Evolutionary conservation across 2,329 filamentous ascomycete genomes (phyloP), one percentile per base, ranked within the genome.

Genomic region (Calonectria pseudoturangicola): DNA sequence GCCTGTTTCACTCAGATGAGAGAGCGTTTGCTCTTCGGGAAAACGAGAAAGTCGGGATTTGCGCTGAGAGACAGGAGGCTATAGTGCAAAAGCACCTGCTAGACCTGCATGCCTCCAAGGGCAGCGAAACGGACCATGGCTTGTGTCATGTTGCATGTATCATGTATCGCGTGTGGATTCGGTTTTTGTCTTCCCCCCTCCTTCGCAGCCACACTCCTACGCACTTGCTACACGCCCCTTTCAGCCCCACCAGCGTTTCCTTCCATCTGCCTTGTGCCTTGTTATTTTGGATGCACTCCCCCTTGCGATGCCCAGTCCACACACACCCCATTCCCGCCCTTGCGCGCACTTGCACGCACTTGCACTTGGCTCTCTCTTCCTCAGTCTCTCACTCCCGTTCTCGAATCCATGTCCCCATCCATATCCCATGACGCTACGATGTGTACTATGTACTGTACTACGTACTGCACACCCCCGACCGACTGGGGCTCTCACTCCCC

Each of bases 391-490:
- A 63, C 60, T 70, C 73, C 66, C 60, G 65, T 70, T 70, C 60
- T 68, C 60, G 39, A 43, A 67, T 54, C 68, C 71, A 74, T 71
- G 71, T 72, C 73, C 41, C 58, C 21, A 28, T 54, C 64, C 64
- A 73, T 67, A 78, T 72, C 67, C 73, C 72, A 74, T 72, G 75
- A 77, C 70, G 70, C 72, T 73, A 68, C 72, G 66, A 66, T 66
- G 65, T 28, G 63, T 51, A 21, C 21, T 21, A 21, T 21, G 21
- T 21, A 21, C 21, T 21, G 21, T 21, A 21, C 21, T 21, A 21
- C 21, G 21, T 21, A 67, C 66, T 71, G 72, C 70, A 58, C 72
- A 54, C 67, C 67, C 67, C 67, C 58, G 30, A 51, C n/a, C 30
- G 27, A 33, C 47, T 51, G 58, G 39, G 39, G 39, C 58, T 63